Percentiles rank a stretch among this genome's conserved stretches.
These are phyloP conservation scores for Arctium lappa DNA, from an alignment of 129 eudicot species.

Conservation along the genomic window DNA sequence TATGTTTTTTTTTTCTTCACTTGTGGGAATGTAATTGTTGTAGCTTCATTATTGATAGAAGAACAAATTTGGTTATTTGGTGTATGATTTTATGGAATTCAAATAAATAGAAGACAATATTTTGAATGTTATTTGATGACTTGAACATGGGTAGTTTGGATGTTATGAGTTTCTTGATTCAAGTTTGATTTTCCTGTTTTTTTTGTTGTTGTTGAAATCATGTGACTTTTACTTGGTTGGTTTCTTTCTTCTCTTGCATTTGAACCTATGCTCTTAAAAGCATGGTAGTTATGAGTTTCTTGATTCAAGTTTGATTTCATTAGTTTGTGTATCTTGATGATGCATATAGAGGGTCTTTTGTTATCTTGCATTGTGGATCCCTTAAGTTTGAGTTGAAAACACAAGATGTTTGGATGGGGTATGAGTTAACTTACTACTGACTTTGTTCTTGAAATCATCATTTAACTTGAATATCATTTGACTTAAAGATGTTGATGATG, in stretches of 20 bases:
- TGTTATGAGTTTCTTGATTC: constrained; percentile 27
- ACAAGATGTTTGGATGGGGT: too few species aligned
- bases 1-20: constrained; percentile 23
- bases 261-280: constrained; percentile 6
- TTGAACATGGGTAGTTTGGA: neutral
- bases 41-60: constrained; percentile 64
- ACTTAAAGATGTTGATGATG: neutral
- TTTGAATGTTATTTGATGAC: constrained; percentile 19
- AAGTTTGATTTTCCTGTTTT: neutral
- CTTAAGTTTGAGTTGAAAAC: neutral
- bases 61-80: constrained; percentile 48
- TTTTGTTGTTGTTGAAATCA: neutral
- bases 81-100: constrained; percentile 52
- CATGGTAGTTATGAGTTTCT: constrained; percentile 7
- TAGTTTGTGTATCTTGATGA: neutral
- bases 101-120: constrained; percentile 52
- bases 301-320: neutral
- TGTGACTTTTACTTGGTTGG: neutral
- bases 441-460: too few species aligned
- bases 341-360: neutral
- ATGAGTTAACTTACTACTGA: too few species aligned
- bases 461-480: neutral
- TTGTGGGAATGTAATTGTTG: constrained; percentile 37
- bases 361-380: neutral
- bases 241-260: constrained; percentile 11